These are phyloP conservation scores for Aspergillus versicolor DNA, from an alignment of 2,329 filamentous ascomycete genomes.

Conservation along the genomic window DNA sequence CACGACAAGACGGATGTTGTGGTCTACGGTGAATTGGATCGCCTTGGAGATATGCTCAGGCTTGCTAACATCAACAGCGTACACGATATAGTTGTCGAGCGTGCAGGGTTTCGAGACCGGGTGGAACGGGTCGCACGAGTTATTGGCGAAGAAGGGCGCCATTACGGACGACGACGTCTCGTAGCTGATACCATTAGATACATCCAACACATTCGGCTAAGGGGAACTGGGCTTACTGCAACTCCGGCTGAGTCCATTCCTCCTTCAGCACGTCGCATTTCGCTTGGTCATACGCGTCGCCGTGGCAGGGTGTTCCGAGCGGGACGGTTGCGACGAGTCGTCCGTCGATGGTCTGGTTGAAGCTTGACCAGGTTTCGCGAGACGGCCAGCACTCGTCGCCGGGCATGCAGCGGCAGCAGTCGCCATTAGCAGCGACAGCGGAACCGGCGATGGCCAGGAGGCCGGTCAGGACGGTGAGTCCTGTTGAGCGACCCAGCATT, in stretches of 20 bases:
- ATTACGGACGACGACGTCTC: conserved; percentile 12
- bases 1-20: conserved; percentile 48
- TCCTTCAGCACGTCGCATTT: conserved; percentile 44
- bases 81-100: conserved; percentile 31
- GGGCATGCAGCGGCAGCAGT: conserved; percentile 51
- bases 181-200: not conserved
- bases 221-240: conserved; percentile 40
- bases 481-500: not conserved
- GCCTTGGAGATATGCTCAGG: conserved; percentile 25
- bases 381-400: conserved; percentile 57
- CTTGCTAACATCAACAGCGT: conserved; percentile 36
- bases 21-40: conserved; percentile 21
- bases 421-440: not conserved
- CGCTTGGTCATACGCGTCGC: conserved; percentile 45
- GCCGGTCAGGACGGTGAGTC: not conserved
- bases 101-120: conserved; percentile 27
- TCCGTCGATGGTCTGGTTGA: conserved; percentile 55
- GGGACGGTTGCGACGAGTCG: conserved; percentile 54
- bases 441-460: not conserved
- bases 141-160: conserved; percentile 15
- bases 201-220: too few relatives aligned
- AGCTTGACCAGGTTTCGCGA: conserved; percentile 44
- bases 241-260: conserved; percentile 47
- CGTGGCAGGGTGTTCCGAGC: conserved; percentile 55
- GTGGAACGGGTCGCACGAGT: conserved; percentile 13